Percentiles rank a stretch among this genome's conserved stretches.
Evolutionary conservation across 2,329 filamentous ascomycete genomes (phyloP).

Genomic region (Scedosporium minutisporum): DNA sequence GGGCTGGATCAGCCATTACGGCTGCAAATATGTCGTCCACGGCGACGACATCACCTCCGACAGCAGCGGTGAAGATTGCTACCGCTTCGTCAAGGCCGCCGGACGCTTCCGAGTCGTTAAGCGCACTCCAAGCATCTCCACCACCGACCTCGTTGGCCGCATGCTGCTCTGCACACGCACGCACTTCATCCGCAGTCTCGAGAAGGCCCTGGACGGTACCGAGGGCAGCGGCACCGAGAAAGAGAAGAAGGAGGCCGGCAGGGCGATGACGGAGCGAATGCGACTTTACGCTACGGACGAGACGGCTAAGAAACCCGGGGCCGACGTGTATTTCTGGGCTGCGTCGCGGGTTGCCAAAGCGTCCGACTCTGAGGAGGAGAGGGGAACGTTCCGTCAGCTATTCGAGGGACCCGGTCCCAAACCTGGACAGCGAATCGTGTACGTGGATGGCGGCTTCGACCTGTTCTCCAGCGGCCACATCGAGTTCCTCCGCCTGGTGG

Average conservation of each 20-base stretch:
- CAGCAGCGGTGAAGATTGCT: constrained; percentile 87
- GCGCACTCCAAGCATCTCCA: constrained; percentile 90
- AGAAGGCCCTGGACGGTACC: constrained; percentile 55
- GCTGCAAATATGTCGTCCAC: constrained; percentile 91
- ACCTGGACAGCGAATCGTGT: constrained; percentile 76
- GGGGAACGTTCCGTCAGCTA: constrained; percentile 56
- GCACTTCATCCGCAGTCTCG: constrained; percentile 81
- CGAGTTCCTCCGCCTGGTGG: constrained; percentile 77
- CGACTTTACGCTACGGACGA: constrained; percentile 81
- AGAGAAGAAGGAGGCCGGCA: constrained; percentile 54
- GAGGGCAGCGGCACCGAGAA: constrained; percentile 62
- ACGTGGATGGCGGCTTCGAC: constrained; percentile 95
- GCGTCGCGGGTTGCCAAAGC: constrained; percentile 39
- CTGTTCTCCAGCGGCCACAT: constrained; percentile 96
- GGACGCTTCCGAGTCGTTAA: constrained; percentile 94
- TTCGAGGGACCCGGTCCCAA: constrained; percentile 62
- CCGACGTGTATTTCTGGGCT: constrained; percentile 78
- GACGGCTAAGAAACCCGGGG: constrained; percentile 66
- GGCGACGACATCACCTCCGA: constrained; percentile 97
- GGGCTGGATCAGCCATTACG: constrained; percentile 90
- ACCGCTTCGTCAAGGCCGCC: constrained; percentile 92
- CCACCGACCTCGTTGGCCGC: constrained; percentile 92
- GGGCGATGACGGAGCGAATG: constrained; percentile 68
- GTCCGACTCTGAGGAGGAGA: constrained; percentile 38
- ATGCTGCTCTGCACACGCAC: constrained; percentile 95